Evolutionary conservation across 805 yeast species (phyloP), one percentile per base, ranked within the genome.

Genomic region (Wickerhamia fluorescens): DNA sequence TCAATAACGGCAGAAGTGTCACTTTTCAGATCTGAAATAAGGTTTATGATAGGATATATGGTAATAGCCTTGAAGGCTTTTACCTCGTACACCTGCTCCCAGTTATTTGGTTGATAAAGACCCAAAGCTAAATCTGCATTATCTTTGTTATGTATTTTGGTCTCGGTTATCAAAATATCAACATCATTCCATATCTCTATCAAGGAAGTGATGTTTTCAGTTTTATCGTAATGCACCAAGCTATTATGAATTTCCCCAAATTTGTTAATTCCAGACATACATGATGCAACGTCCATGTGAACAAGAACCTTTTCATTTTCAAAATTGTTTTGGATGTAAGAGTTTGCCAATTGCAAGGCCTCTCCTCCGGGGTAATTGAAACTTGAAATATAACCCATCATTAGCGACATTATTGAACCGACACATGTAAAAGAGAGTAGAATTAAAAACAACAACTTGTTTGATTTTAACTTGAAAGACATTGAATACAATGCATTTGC

Each of bases 301-400:
- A 88, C 74, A 0, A 64, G 52, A 11, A 61, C 34, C 10, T 47
- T 34, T 9, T 47, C 42, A 3, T 50, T 35, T 20, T 36, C 35
- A 16, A 35, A 29, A 24, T 41, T 29, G 3, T 37, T 15, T 6
- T 56, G 29, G 15, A 71, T 42, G 23, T 59, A 48, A 7, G 60
- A 42, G 43, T 85, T 81, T 34, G 82, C 65, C 14, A 45, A 45
- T 10, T 47, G 36, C 19, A 87, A 55, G 1, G 95, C 95, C 1
- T 56, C 65, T 0, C 96, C 96, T 8, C 96, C 96, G 3, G 96
- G 95, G 48, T 89, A 89, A 51, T 89, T 89, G 51, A 61, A 60
- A 28, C 80, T 66, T 1, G 95, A 85, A 4, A 75, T 63, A 26
- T 66, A 68, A 0, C 78, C 71, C 65, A 76, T 76, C 7, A 65